Conservation (phyloP, 345 rosid species). For the Corymbia maculata region DNA sequence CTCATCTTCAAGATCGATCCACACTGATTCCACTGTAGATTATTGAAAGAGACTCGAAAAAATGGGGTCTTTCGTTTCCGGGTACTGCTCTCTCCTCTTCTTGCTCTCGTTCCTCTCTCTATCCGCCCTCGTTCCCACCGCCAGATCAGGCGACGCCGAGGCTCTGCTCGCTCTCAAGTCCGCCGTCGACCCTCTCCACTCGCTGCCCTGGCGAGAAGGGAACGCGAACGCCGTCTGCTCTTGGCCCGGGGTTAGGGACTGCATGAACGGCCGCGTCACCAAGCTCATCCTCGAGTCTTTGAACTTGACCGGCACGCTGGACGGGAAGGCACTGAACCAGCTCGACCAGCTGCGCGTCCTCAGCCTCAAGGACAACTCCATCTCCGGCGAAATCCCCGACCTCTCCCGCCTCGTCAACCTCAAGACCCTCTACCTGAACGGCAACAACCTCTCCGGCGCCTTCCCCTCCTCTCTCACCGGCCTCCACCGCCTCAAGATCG, state of each 20-base stretch:
- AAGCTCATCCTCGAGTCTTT: constrained; percentile 72
- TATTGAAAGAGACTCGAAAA: background rate
- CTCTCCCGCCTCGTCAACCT: constrained; percentile 66
- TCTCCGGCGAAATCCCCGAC: constrained; percentile 65
- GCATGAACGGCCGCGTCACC: constrained; percentile 66
- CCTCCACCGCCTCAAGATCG: constrained; percentile 68
- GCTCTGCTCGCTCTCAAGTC: constrained; percentile 65
- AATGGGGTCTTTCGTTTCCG: constrained; percentile 17
- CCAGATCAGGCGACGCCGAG: constrained; percentile 51
- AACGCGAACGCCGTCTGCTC: constrained; percentile 30
- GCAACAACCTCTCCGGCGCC: constrained; percentile 62
- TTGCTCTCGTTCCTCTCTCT: constrained; percentile 6
- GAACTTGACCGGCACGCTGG: constrained; percentile 58
- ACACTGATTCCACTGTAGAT: background rate
- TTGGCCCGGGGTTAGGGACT: constrained; percentile 74
- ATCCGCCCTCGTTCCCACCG: constrained; percentile 23
- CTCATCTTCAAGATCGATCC: background rate
- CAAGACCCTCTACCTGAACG: constrained; percentile 62
- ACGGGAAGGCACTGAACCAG: constrained; percentile 35
- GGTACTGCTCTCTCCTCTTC: constrained; percentile 9
- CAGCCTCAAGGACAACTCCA: constrained; percentile 77
- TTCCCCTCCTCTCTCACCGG: constrained; percentile 59
- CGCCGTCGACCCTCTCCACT: constrained; percentile 46
- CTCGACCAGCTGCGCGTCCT: constrained; percentile 82
- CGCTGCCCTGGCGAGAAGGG: constrained; percentile 48